These are phyloP conservation scores for Clitopilus passeckerianus DNA, from an alignment of 768 basidiomycete genomes.

Conservation along the genomic window DNA sequence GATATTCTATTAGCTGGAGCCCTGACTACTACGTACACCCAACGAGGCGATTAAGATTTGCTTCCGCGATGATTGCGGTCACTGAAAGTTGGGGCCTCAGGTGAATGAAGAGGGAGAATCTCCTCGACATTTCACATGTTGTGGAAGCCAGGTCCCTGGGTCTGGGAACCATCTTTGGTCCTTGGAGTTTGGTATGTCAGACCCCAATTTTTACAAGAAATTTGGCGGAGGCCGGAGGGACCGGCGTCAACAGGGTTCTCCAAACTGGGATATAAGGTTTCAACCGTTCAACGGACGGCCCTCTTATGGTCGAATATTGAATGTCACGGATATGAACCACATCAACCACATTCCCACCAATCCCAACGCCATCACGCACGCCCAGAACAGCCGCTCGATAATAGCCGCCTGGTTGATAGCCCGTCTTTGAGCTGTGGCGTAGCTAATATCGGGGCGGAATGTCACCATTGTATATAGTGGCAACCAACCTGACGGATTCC, in stretches of 20 bases:
- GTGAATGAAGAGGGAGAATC: neutral
- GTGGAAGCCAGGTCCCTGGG: neutral
- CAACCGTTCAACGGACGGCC: slow-evolving; percentile 8
- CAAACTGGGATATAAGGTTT: slow-evolving; percentile 13
- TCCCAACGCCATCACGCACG: slow-evolving; percentile 39
- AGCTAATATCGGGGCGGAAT: slow-evolving; percentile 93
- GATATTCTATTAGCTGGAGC: neutral
- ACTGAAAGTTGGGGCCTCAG: neutral
- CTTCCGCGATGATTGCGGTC: neutral
- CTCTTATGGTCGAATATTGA: slow-evolving; percentile 10
- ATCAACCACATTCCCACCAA: slow-evolving; percentile 36
- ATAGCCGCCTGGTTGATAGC: slow-evolving; percentile 66
- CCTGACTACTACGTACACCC: neutral
- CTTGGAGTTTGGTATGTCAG: neutral
- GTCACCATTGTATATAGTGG: slow-evolving; percentile 98
- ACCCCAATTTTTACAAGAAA: slow-evolving; percentile 8
- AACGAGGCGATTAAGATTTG: neutral
- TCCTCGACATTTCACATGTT: neutral
- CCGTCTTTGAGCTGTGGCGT: slow-evolving; percentile 71
- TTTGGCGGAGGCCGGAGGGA: slow-evolving; percentile 7
- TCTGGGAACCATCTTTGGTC: neutral
- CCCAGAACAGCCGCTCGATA: slow-evolving; percentile 46
- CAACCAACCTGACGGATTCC: slow-evolving; percentile 73
- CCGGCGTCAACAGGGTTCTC: slow-evolving; percentile 3
- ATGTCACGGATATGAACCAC: slow-evolving; percentile 24